Evolutionary conservation across 768 basidiomycete species (phyloP), one percentile per base, ranked within the genome.

Genomic region (Tephrocybe sp.): DNA sequence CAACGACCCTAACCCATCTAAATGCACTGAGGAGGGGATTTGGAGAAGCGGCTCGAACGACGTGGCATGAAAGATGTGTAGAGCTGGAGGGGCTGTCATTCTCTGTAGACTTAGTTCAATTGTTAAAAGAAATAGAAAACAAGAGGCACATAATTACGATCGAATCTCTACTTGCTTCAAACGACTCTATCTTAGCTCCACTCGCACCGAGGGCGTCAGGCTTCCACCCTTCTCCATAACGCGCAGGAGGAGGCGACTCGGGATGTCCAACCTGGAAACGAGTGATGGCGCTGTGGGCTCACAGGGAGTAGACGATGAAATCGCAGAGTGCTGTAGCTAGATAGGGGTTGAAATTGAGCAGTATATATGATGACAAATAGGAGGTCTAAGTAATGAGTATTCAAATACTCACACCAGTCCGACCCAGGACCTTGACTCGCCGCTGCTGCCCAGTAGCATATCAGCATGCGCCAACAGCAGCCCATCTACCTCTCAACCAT

Each of bases 41-140:
- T 68, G 74, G 62, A 76, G 72, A 58, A 87, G 57, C 16, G 70
- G 69, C 36, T 72, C 67, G 52, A 85, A 77, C 26, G 80, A 80
- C 45, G 66, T 66, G 17, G 84, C 65, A 5, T 83, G 84, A 53
- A 84, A 68, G 56, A 89, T 65, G 62, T 79, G 77, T 45, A 89
- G 68, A 19, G 72, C 68, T 9, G 77, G 67, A 34, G 82, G 85
- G 32, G 71, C 69, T 40, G 73, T 72, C n/a, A 82, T 81, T 62
- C 76, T 79, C 87, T 87, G 60, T 43, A 40, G 34, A 38, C 36
- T 31, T 12, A 52, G 14, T 57, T 17, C 33, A 43, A 30, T 26
- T 20, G 31, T 10, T 4, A 34, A 35, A 56, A 16, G 19, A 17
- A 8, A 17, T 9, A n/a, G 13, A 17, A 35, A 17, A 34, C 53